Conservation (phyloP, 345 rosid species). For the Psidium friedrichsthalianum region DNA sequence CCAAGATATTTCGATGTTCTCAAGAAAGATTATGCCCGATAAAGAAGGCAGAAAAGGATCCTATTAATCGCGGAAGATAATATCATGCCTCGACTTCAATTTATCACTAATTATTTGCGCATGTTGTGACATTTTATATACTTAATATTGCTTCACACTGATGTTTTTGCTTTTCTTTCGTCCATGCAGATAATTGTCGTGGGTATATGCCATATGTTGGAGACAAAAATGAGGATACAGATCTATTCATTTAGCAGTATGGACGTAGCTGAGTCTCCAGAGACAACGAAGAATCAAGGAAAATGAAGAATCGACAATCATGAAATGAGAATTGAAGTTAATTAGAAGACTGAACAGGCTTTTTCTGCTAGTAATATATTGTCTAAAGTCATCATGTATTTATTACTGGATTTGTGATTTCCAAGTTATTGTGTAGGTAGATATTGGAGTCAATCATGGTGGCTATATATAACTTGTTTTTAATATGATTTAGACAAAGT, state of each 20-base stretch:
- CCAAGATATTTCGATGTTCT: background rate
- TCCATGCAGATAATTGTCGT: background rate
- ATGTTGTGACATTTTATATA: background rate
- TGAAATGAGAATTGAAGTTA: background rate
- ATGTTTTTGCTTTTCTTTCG: background rate
- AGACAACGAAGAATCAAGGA: background rate
- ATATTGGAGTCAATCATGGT: background rate
- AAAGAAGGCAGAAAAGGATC: background rate
- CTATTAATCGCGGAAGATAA: background rate
- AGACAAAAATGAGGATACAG: background rate
- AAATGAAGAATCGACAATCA: too few species aligned
- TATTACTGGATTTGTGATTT: background rate
- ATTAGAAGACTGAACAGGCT: background rate
- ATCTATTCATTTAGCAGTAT: background rate
- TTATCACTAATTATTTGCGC: background rate
- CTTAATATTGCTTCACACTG: background rate
- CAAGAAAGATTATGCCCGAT: background rate
- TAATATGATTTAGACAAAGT: background rate
- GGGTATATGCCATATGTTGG: background rate
- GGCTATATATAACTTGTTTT: background rate
- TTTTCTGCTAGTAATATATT: background rate
- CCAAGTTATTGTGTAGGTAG: background rate
- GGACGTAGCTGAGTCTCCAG: background rate
- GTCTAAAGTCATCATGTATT: background rate
- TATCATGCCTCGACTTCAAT: background rate